Evolutionary conservation across 768 basidiomycete genomes (phyloP).

Genomic region (Hericium erinaceus): DNA sequence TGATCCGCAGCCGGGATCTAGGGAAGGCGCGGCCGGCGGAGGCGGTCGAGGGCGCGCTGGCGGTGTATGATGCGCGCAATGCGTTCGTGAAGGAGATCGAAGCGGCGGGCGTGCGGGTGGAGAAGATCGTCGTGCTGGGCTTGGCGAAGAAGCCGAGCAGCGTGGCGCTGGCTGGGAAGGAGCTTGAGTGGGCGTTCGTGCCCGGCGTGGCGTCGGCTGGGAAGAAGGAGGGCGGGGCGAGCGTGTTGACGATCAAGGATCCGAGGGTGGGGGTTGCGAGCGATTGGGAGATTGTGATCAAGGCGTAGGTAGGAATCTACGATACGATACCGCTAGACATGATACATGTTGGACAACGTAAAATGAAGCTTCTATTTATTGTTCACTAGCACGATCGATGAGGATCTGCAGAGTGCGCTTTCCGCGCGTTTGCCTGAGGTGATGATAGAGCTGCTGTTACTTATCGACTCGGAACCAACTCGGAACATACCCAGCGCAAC

Average conservation of each 20-base stretch:
- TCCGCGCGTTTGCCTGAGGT: no score
- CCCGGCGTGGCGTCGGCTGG: conserved; percentile 47
- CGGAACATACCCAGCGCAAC: no score
- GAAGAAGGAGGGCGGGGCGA: conserved; percentile 56
- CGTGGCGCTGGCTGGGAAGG: conserved; percentile 41
- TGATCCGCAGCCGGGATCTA: conserved; percentile 43
- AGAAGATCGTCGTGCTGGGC: conserved; percentile 75
- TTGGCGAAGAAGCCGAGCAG: conserved; percentile 49
- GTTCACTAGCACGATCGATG: no score
- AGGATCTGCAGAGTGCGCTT: no score
- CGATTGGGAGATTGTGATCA: conserved; percentile 54
- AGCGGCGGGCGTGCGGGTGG: conserved; percentile 56
- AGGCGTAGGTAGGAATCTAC: conserved; percentile 9
- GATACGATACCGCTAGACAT: no score
- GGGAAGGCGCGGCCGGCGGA: conserved; percentile 33
- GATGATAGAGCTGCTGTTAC: no score
- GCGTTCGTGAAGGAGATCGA: conserved; percentile 56
- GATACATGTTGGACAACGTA: no score
- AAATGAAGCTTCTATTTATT: no score
- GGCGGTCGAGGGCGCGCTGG: conserved; percentile 43
- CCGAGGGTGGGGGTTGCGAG: conserved; percentile 46
- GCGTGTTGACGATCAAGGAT: conserved; percentile 68
- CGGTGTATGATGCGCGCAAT: conserved; percentile 48
- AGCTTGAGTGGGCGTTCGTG: conserved; percentile 61
- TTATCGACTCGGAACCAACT: no score